These are phyloP conservation scores for Chrysochromulina parva DNA, from an alignment of 78 protist genomes.

Conservation along the genomic window DNA sequence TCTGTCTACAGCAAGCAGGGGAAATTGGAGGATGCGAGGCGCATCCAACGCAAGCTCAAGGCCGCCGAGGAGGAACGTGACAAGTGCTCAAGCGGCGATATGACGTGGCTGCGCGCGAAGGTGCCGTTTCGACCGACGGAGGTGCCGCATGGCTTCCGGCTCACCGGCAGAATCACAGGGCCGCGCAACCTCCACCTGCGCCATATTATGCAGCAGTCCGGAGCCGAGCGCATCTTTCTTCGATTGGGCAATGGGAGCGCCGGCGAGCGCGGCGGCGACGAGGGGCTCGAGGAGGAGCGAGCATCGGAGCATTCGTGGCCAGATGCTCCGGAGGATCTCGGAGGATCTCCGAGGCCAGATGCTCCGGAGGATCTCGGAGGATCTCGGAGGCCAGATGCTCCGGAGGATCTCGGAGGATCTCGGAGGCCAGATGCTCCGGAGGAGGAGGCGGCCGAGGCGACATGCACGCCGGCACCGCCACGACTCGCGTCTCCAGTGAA, in stretches of 20 bases:
- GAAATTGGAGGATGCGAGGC: background rate
- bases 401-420: background rate
- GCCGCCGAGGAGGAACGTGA: background rate
- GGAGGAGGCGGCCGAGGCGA: background rate
- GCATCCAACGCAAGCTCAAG: background rate
- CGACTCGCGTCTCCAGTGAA: background rate
- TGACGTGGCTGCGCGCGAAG: background rate
- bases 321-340: background rate
- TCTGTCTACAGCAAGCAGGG: background rate
- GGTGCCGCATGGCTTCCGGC: background rate
- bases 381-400: background rate
- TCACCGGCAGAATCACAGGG: background rate
- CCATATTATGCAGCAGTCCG: background rate
- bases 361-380: background rate
- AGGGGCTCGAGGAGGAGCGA: too few species aligned
- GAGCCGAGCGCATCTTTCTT: background rate
- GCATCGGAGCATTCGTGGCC: background rate
- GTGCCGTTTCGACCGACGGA: background rate
- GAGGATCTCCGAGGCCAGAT: background rate
- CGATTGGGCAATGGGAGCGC: background rate
- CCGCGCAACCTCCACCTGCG: background rate
- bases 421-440: background rate
- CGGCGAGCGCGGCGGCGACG: background rate
- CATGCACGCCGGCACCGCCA: too few species aligned
- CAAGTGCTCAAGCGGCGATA: background rate